Percentiles rank a stretch among this genome's conserved stretches.
Conservation (phyloP, 2,329 filamentous ascomycete genomes). For the Penicillium sp. region DNA sequence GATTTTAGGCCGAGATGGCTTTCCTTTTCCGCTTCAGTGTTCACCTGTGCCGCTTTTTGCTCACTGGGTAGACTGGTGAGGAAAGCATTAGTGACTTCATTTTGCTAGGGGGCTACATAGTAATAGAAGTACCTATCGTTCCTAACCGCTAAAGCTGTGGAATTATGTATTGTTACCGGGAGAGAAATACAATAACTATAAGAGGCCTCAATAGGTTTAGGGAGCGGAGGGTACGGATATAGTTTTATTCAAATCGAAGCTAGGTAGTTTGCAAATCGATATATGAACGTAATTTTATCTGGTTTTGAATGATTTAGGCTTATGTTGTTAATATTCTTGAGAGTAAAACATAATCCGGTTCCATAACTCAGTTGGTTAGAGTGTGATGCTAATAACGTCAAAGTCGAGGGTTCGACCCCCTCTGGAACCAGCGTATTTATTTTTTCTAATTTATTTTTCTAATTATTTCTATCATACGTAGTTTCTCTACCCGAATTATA, state of each 20-base stretch:
- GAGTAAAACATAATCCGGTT: background rate
- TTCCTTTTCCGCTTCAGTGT: background rate
- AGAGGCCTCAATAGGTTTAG: background rate
- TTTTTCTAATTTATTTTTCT: background rate
- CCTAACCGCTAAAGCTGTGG: background rate
- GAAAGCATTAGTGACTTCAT: background rate
- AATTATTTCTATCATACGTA: too few relatives aligned
- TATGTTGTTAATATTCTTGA: background rate
- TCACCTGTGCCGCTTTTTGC: background rate
- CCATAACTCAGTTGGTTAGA: constrained; percentile 8
- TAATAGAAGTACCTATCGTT: background rate
- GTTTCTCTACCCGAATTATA: too few relatives aligned
- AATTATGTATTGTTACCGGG: background rate
- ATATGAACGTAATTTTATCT: background rate
- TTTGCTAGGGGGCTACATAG: background rate
- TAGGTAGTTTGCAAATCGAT: background rate
- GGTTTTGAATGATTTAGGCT: background rate
- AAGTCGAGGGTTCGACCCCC: constrained; percentile 6
- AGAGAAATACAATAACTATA: background rate
- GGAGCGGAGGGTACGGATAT: too few relatives aligned
- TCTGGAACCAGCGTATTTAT: constrained; percentile 1
- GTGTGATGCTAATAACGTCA: constrained; percentile 3
- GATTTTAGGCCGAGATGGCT: background rate
- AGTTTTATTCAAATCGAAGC: background rate
- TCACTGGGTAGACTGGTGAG: background rate